These are phyloP conservation scores for Picea sitchensis DNA, from an alignment of 75 land plant species.

Conservation along the genomic window DNA sequence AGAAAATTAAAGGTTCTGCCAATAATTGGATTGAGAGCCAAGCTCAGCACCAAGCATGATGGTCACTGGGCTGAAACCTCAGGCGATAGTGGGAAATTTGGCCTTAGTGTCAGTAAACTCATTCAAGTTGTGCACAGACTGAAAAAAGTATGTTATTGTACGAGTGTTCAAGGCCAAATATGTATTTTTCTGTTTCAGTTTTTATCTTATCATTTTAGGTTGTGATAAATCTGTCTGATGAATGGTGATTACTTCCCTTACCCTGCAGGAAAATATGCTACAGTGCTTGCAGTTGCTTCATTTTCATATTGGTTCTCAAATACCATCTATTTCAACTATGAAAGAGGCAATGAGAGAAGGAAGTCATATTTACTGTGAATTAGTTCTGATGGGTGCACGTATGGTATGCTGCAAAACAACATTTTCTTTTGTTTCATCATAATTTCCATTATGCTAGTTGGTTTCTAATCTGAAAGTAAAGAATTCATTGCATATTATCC, in stretches of 20 bases:
- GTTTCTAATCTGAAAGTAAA: background rate
- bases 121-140: conserved; percentile 35
- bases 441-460: background rate
- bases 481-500: background rate
- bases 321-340: conserved; percentile 30
- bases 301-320: conserved; percentile 54
- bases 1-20: conserved; percentile 24
- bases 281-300: conserved; percentile 47
- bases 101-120: conserved; percentile 32
- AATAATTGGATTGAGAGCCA: conserved; percentile 41
- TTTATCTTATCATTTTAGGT: background rate
- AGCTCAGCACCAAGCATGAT: conserved; percentile 42
- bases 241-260: conserved; percentile 7
- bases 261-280: conserved; percentile 44
- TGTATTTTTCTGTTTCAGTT: conserved; percentile 4
- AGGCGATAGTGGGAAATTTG: conserved; percentile 51
- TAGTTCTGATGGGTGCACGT: conserved; percentile 45
- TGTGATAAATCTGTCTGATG: background rate
- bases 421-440: background rate
- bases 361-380: conserved; percentile 46
- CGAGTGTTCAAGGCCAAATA: background rate
- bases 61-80: conserved; percentile 52
- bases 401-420: conserved; percentile 19
- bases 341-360: conserved; percentile 44
- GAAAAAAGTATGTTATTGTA: conserved; percentile 22